Evolutionary conservation across 73 alveolate genomes (phyloP).

Genomic region (Strombidium stylifer): DNA sequence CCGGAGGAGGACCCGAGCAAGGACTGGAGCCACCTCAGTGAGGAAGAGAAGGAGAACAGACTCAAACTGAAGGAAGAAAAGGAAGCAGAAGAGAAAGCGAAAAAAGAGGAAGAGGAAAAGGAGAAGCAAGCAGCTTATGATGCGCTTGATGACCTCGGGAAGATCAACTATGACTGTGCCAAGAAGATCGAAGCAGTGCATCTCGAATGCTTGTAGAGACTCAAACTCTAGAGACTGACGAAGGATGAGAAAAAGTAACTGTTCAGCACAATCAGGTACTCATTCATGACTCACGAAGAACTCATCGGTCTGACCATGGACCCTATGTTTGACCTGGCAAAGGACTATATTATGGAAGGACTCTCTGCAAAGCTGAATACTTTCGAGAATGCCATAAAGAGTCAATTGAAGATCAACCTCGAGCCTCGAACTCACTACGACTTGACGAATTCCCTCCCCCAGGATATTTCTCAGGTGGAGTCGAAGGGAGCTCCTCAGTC

Average conservation of each 20-base stretch:
- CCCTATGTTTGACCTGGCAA: slow-evolving; percentile 44
- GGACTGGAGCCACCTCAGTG: slow-evolving; percentile 13
- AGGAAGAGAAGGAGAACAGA: slow-evolving; percentile 17
- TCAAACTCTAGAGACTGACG: slow-evolving; percentile 21
- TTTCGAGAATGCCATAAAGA: slow-evolving; percentile 29
- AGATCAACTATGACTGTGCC: slow-evolving; percentile 21
- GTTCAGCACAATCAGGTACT: slow-evolving; percentile 29
- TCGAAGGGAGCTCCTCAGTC: too few species aligned
- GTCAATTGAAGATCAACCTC: slow-evolving; percentile 10
- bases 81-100: slow-evolving; percentile 10
- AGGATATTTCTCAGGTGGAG: too few species aligned
- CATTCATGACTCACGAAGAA: slow-evolving; percentile 49
- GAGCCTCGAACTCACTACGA: slow-evolving; percentile 23
- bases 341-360: slow-evolving; percentile 52
- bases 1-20: slow-evolving; percentile 14
- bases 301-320: slow-evolving; percentile 29
- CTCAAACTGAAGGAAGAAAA: slow-evolving; percentile 1
- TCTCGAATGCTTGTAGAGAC: slow-evolving; percentile 1
- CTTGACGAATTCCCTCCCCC: too few species aligned
- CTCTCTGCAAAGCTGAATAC: slow-evolving; percentile 39
- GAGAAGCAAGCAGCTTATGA: slow-evolving; percentile 18
- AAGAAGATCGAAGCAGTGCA: slow-evolving; percentile 10
- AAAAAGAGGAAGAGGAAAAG: slow-evolving; percentile 43
- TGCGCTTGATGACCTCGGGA: slow-evolving; percentile 46
- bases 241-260: slow-evolving; percentile 21